Evolutionary conservation across 768 basidiomycete genomes (phyloP), one percentile per base, ranked within the genome.

Genomic region (Leccinum arenicola): DNA sequence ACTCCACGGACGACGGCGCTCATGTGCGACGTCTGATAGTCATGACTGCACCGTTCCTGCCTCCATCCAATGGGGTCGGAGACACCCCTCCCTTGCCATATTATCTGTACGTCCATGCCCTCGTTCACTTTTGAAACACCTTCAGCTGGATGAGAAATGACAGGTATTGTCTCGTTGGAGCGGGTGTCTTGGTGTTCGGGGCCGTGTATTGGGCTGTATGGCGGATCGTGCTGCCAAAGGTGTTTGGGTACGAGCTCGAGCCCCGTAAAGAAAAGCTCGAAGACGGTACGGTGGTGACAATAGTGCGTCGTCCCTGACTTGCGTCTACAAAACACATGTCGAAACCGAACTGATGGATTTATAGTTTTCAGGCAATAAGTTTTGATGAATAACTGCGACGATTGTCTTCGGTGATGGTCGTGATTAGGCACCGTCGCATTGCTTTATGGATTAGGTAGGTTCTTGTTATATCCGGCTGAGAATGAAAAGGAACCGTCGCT

Each of bases 11-110:
- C 6, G 47, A 48, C 6, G 0, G 12, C 12, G 7, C 45, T 54
- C 6, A 55, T 50, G 19, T 12, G 4, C 19, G 8, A 25, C 33
- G 0, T 17, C 40, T 38, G 36, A 25, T n/a, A 80, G 84, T 87
- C 8, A 73, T 86, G 4, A 64, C 85, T 10, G 79, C 79, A 1
- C 85, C 85, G 0, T 86, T 84, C 74, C 52, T 86, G 5, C 78
- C 63, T 23, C 85, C 85, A 3, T 74, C 82, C 0, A 81, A 82
- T 60, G 75, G 78, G 17, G 76, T 82, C 1, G 85, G 84, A 12
- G 84, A 86, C 61, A 84, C 84, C 0, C 83, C 83, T 11, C 82
- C 85, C 11, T 64, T 86, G 36, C 83, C 84, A 3, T 85, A 85
- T 59, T 85, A 84, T 66, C 63, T 84, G 78, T 80, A 58, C 11